Percentiles rank a stretch among this genome's conserved stretches.
Evolutionary conservation across 148 eudicot species (phyloP).

Genomic region (Bassia scoparia): DNA sequence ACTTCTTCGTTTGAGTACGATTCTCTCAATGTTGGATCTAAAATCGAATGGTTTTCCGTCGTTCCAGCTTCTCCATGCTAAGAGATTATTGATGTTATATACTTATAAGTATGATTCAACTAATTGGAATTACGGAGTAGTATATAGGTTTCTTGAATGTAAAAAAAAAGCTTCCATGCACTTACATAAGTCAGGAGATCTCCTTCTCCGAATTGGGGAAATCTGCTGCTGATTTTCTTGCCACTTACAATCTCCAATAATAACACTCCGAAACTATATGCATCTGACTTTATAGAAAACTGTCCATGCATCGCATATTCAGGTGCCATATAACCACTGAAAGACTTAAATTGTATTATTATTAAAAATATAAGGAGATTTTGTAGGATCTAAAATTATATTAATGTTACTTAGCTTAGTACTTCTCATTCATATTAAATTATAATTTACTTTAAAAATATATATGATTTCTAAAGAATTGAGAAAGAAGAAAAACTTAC

Average conservation of each 20-base stretch:
- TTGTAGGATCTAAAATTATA: background rate
- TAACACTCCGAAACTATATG: conserved; percentile 41
- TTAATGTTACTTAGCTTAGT: too few species aligned
- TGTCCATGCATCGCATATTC: conserved; percentile 38
- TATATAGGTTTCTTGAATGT: background rate
- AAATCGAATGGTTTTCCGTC: conserved; percentile 28
- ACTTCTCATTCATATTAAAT: too few species aligned
- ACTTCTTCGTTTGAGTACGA: conserved; percentile 31
- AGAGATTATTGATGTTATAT: too few species aligned
- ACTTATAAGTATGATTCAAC: too few species aligned
- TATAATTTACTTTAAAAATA: too few species aligned
- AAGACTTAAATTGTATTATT: background rate
- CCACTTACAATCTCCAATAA: conserved; percentile 41
- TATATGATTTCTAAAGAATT: too few species aligned
- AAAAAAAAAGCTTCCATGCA: background rate
- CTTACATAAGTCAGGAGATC: conserved; percentile 38
- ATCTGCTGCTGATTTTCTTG: conserved; percentile 19
- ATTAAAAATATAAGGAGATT: too few species aligned
- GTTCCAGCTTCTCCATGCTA: conserved; percentile 39
- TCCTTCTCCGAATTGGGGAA: background rate
- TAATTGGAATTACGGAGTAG: too few species aligned
- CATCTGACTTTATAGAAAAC: conserved; percentile 41
- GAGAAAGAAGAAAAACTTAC: conserved; percentile 18
- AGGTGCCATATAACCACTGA: conserved; percentile 48
- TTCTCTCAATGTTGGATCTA: conserved; percentile 26